A percentile compares a stretch with the other conserved stretches of the same genome.
Conservation (phyloP, 2,329 filamentous ascomycete species). For the Aspergillus neoniger region DNA sequence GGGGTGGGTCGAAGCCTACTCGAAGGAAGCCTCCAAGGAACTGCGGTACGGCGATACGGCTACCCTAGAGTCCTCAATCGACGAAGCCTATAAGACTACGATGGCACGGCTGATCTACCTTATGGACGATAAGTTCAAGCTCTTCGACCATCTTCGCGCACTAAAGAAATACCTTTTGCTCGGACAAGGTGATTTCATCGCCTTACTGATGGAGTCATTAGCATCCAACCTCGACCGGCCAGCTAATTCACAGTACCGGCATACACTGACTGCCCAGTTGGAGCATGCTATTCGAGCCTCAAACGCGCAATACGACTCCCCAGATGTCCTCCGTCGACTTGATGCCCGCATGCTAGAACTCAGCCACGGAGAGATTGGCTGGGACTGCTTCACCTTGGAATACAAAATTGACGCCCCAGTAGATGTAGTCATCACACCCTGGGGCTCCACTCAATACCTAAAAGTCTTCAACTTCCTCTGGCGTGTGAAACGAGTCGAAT, state of each 20-base stretch:
- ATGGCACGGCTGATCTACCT: conserved; percentile 93
- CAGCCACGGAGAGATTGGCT: conserved; percentile 94
- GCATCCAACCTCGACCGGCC: conserved; percentile 90
- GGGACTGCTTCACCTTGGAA: conserved; percentile 98
- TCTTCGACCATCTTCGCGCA: conserved; percentile 88
- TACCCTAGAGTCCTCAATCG: conserved; percentile 87
- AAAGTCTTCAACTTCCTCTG: conserved; percentile 99
- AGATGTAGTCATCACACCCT: conserved; percentile 95
- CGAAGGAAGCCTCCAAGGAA: conserved; percentile 88
- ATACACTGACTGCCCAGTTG: conserved; percentile 94
- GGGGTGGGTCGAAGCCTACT: conserved; percentile 93
- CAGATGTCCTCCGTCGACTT: conserved; percentile 85
- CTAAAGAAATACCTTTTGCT: conserved; percentile 93
- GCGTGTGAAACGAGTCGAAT: conserved; percentile 97
- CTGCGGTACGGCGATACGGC: conserved; percentile 90
- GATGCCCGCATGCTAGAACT: conserved; percentile 98
- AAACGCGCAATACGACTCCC: conserved; percentile 92
- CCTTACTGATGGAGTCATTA: conserved; percentile 92
- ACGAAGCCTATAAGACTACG: conserved; percentile 95
- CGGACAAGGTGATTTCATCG: conserved; percentile 96
- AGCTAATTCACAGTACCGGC: conserved; percentile 93
- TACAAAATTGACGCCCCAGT: conserved; percentile 97
- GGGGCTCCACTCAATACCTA: conserved; percentile 92
- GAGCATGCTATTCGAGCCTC: conserved; percentile 97
- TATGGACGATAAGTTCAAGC: conserved; percentile 92